Conservation (phyloP, 306 rosid species). For the Sophora flavescens region DNA sequence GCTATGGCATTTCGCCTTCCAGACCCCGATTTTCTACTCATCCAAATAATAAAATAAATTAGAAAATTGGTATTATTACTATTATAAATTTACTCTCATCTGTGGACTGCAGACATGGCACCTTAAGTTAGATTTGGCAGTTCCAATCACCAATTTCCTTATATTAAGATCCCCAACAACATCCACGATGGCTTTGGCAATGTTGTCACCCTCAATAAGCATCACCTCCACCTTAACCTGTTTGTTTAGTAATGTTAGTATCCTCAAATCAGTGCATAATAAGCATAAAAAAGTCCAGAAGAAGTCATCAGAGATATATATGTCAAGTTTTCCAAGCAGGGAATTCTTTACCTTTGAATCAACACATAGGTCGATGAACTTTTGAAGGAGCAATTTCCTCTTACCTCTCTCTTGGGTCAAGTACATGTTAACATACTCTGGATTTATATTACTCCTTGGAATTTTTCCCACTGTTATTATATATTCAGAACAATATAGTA, state of each 20-base stretch:
- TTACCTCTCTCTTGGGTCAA: conserved; percentile 45
- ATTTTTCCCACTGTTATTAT: conserved; percentile 53
- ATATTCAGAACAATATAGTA: neutral
- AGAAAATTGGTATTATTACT: neutral
- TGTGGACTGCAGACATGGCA: conserved; percentile 2
- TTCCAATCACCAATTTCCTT: conserved; percentile 53
- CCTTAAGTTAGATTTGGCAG: conserved; percentile 45
- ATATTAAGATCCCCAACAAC: conserved; percentile 31
- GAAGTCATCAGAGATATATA: neutral
- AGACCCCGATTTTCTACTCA: conserved; percentile 31
- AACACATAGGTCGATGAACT: conserved; percentile 50
- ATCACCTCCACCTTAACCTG: conserved; percentile 53
- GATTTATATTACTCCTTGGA: conserved; percentile 49
- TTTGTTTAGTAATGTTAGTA: neutral
- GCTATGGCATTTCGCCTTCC: conserved; percentile 33
- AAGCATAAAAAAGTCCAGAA: neutral
- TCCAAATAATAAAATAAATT: conserved; percentile 25
- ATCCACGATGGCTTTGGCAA: conserved; percentile 48
- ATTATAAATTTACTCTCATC: neutral
- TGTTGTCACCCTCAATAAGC: conserved; percentile 47
- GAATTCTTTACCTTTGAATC: conserved; percentile 49
- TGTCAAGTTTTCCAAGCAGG: neutral
- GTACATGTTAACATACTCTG: conserved; percentile 35
- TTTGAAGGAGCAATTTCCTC: conserved; percentile 49
- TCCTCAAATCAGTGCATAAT: neutral